Evolutionary conservation across 768 basidiomycete genomes (phyloP).

Genomic region (Dioszegia hungarica): DNA sequence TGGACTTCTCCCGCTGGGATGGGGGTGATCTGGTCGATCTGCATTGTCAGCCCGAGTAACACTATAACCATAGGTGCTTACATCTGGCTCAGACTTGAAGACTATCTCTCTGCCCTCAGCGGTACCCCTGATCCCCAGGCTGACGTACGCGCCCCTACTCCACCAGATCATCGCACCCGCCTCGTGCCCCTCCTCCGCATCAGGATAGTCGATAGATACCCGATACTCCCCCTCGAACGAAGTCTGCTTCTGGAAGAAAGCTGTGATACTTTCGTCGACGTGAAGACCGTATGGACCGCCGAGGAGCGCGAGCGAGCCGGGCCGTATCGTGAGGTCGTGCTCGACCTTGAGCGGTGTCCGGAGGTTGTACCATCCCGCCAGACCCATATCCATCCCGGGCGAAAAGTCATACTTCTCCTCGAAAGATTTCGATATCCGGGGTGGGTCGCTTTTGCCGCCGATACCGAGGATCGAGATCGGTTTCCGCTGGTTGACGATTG

Average conservation of each 20-base stretch:
- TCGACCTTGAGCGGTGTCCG: conserved; percentile 15
- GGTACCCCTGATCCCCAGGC: conserved; percentile 11
- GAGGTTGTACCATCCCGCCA: conserved; percentile 22
- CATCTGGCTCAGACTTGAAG: not conserved
- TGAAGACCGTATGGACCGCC: conserved; percentile 12
- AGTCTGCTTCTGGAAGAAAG: conserved; percentile 19
- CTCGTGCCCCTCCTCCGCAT: conserved; percentile 6
- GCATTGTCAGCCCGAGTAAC: not conserved
- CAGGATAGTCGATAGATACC: conserved; percentile 3
- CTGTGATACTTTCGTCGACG: conserved; percentile 14
- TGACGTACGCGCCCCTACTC: conserved; percentile 12
- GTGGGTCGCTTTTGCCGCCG: not conserved
- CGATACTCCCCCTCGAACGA: conserved; percentile 14
- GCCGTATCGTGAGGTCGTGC: conserved; percentile 5
- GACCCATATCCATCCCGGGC: not conserved
- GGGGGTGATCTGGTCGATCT: not conserved
- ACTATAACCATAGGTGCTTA: not conserved
- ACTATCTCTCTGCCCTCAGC: not conserved
- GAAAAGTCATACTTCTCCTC: conserved; percentile 3
- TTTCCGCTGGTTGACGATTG: conserved; percentile 16
- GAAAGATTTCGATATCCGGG: not conserved
- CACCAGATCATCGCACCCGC: conserved; percentile 20
- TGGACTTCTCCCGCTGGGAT: not conserved
- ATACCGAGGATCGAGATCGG: not conserved
- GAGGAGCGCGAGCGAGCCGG: conserved; percentile 15